Conservation (phyloP, 371 early-diverging fungal species). For the Mucor racemosus region DNA sequence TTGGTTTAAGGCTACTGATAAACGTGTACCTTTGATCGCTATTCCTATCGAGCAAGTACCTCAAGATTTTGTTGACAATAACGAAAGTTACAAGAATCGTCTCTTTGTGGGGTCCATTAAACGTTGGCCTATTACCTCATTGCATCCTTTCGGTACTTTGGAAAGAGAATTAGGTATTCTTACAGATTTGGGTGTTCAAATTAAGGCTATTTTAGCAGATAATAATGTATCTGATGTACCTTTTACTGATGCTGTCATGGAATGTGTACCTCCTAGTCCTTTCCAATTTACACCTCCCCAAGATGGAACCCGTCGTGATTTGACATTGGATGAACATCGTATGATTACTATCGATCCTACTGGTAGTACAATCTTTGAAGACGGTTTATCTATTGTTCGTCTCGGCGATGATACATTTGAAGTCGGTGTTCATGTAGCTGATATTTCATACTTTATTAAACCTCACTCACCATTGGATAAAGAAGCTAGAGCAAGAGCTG, state of each 20-base stretch:
- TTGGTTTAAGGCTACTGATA: slow-evolving; percentile 89
- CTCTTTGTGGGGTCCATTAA: slow-evolving; percentile 70
- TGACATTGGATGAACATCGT: slow-evolving; percentile 40
- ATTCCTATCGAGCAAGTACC: slow-evolving; percentile 77
- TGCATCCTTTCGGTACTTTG: slow-evolving; percentile 76
- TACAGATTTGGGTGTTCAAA: slow-evolving; percentile 71
- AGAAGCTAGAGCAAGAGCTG: slow-evolving; percentile 91
- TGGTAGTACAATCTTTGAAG: slow-evolving; percentile 73
- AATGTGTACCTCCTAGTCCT: slow-evolving; percentile 60
- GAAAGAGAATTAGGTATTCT: slow-evolving; percentile 69
- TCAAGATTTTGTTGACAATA: slow-evolving; percentile 67
- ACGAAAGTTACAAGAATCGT: slow-evolving; percentile 55
- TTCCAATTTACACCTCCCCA: slow-evolving; percentile 32
- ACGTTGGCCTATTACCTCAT: slow-evolving; percentile 74
- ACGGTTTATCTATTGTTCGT: slow-evolving; percentile 83
- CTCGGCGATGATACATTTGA: slow-evolving; percentile 78
- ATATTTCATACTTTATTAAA: slow-evolving; percentile 95
- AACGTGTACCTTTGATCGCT: slow-evolving; percentile 79
- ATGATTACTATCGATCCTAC: slow-evolving; percentile 28
- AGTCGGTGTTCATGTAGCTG: slow-evolving; percentile 98
- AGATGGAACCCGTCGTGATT: slow-evolving; percentile 63
- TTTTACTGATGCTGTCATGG: slow-evolving; percentile 70
- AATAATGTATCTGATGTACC: slow-evolving; percentile 60
- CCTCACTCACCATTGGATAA: slow-evolving; percentile 86
- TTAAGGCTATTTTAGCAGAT: slow-evolving; percentile 74